Evolutionary conservation across 148 eudicot genomes (phyloP), one percentile per base, ranked within the genome.

Genomic region (Vaccinium vitisidaea): DNA sequence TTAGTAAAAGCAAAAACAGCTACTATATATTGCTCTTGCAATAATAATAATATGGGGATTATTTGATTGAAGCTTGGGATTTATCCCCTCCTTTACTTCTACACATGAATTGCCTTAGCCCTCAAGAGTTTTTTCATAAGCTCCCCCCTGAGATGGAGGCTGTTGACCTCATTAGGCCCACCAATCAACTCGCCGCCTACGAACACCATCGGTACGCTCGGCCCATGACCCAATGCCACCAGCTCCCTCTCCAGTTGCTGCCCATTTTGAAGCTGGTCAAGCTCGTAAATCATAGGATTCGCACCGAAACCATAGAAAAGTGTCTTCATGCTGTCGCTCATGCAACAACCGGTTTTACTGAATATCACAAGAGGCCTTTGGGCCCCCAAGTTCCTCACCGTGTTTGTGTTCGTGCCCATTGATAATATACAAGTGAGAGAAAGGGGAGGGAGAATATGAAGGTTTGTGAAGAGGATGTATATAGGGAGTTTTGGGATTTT

Each of bases 331-430:
- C 90, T 82, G 88, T 95, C 93, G 83, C 84, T 88, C 83, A 95
- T 91, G 89, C 95, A 91, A 77, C 98, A 95, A 46, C 87, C 77
- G 84, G 90, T 92, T 83, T 89, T 93, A 92, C 96, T 92, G 90
- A 95, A 95, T 81, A 95, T 91, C 77, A 93, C 98, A 54, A 93
- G 86, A 12, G 98, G 93, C 65, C 88, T 91, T 36, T 92, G 92
- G 3, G 71, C 90, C 23, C 88, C 91, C 84, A 92, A 81, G 21
- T 85, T 82, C 77, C 36, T 85, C 77, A 94, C 86, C 25, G 80
- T 69, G 39, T 69, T 69, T 16, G 74, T 69, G 39, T 69, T 69
- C 8, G 16, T 12, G 8, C 18, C 39, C 74, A 69, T 69, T 23
- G 32, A 21, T 61, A 1, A n/a, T 21, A 6, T 63, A 2, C 3